Base-by-base conservation (phyloP, 306 rosid genomes). In the Fragaria nilgerrensis region DNA sequence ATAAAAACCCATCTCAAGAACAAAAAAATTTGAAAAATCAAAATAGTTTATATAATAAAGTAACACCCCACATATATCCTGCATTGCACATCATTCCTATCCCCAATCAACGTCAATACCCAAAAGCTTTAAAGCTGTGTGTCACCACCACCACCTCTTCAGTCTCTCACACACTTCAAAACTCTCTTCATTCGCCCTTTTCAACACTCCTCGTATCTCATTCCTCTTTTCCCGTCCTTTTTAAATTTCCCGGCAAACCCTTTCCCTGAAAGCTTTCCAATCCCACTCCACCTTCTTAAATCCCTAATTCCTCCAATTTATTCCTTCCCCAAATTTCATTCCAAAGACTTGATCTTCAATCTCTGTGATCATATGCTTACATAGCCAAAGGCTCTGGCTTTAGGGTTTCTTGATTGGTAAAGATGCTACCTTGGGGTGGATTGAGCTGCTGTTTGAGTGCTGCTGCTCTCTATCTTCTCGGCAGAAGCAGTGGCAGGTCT, bases 401-500 rank as follows among this genome's bases (percentile, higher is more conserved):
- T 82, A 72, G 78, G 77, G 44, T 43, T 76, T 63, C 41, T 47
- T 27, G 47, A 50, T 77, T 32, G 76, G 48, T 61, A 82, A 86
- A 83, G 80, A 95, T 88, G 97, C 68, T 92, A 80, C 99, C 98
- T 58, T 92, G 97, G 99, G 90, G 97, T 75, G 99, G 99, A 70
- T 29, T 95, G 70, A 89, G 96, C 78, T 95, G 99, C 73, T 95
- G 99, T 80, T 70, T 95, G 85, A 92, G 99, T 86, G 97, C 95
- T 62, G 96, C 92, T 84, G 97, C 96, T 75, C 97, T 95, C 69
- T 92, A 92, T 80, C 94, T 92, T 85, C 99, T 95, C 48, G 99
- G 99, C 52, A 88, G 99, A 85, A 88, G 96, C 77, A 92, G 94
- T 86, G 96, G 98, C 84, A 90, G 98, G 99, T 89, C 41, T 23